A percentile compares a stretch with the other conserved stretches of the same genome.
Evolutionary conservation across 2,329 filamentous ascomycete genomes (phyloP).

Genomic region (Ilyonectria destructans): DNA sequence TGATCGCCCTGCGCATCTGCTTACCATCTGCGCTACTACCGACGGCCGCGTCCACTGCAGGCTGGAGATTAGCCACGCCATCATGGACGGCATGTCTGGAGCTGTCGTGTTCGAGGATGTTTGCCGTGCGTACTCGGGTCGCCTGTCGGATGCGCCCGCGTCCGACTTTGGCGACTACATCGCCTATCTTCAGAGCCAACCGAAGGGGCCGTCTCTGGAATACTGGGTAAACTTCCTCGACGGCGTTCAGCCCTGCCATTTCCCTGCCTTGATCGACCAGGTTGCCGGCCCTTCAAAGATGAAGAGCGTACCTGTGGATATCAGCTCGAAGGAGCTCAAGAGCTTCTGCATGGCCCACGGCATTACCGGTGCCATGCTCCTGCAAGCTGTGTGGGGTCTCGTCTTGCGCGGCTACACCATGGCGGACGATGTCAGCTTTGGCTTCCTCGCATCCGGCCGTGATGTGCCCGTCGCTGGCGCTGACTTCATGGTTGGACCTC

Average conservation of each 20-base stretch:
- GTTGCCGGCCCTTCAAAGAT: constrained; percentile 12
- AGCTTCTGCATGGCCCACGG: constrained; percentile 23
- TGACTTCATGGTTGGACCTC: constrained; percentile 45
- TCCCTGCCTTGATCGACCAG: constrained; percentile 20
- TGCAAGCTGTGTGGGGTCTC: constrained; percentile 23
- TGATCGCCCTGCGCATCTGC: constrained; percentile 13
- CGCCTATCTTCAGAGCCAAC: constrained; percentile 25
- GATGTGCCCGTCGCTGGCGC: constrained; percentile 39
- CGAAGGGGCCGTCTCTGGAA: constrained; percentile 19
- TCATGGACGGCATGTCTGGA: constrained; percentile 46
- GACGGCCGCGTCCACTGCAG: constrained; percentile 25
- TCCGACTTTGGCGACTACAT: constrained; percentile 26
- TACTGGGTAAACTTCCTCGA: constrained; percentile 23
- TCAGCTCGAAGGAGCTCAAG: constrained; percentile 14
- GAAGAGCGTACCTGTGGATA: constrained; percentile 20
- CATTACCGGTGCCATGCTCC: constrained; percentile 15
- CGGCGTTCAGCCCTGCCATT: constrained; percentile 21
- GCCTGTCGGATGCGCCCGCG: neutral
- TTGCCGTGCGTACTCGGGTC: constrained; percentile 22
- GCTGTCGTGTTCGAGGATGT: constrained; percentile 24
- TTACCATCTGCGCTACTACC: constrained; percentile 21
- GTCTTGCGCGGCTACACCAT: constrained; percentile 19
- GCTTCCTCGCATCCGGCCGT: constrained; percentile 18
- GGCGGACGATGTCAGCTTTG: constrained; percentile 23
- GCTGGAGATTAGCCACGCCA: constrained; percentile 43